These are phyloP conservation scores for Eucommia ulmoides DNA, from an alignment of 257 asterid genomes.

Conservation along the genomic window DNA sequence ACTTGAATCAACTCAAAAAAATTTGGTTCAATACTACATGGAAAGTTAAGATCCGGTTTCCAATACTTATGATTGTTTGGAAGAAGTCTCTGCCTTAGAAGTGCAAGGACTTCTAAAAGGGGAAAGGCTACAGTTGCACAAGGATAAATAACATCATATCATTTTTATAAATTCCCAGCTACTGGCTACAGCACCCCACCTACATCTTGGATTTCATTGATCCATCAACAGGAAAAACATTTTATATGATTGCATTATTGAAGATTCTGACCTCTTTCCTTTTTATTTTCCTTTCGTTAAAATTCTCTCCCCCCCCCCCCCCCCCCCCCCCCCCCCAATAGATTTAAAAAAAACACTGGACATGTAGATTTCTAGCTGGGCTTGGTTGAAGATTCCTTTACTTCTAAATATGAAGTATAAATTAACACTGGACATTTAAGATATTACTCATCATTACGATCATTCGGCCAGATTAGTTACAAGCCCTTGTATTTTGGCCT, in stretches of 20 bases:
- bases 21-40: neutral
- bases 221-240: neutral
- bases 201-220: neutral
- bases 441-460: too few species aligned
- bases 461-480: too few species aligned
- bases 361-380: too few species aligned
- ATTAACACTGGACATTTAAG: too few species aligned
- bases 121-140: neutral
- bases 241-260: too few species aligned
- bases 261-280: too few species aligned
- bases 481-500: too few species aligned
- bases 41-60: neutral
- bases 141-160: neutral
- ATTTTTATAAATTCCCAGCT: neutral
- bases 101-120: neutral
- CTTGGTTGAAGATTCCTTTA: too few species aligned
- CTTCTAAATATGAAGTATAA: too few species aligned
- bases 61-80: too few species aligned
- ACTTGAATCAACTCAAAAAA: neutral
- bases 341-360: too few species aligned
- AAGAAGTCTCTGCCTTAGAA: neutral
- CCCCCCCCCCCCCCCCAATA: neutral
- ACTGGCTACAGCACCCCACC: neutral
- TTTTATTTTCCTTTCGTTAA: neutral
- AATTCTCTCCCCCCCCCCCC: neutral